Evolutionary conservation across 768 basidiomycete species (phyloP).

Genomic region (Russula sp.): DNA sequence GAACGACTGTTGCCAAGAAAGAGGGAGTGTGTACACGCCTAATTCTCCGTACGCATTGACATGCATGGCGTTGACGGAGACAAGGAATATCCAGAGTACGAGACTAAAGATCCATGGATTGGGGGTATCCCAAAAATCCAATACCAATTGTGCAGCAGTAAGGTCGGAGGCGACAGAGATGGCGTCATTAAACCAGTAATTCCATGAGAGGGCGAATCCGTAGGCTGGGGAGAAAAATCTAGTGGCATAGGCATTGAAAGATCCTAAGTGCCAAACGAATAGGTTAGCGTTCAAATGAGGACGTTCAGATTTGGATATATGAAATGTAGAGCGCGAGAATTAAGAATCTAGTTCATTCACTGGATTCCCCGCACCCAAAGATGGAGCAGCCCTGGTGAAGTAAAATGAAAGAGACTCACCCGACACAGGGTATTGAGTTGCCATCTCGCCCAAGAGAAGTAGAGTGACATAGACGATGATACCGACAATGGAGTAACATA

Average conservation of each 20-base stretch:
- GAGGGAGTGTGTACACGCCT: slow-evolving; percentile 39
- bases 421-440: slow-evolving; percentile 79
- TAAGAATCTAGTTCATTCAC: neutral
- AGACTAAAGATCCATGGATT: slow-evolving; percentile 70
- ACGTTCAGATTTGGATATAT: neutral
- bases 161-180: slow-evolving; percentile 83
- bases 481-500: slow-evolving; percentile 74
- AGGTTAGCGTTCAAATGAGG: slow-evolving; percentile 1
- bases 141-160: slow-evolving; percentile 77
- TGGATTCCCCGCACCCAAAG: neutral
- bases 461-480: slow-evolving; percentile 73
- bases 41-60: slow-evolving; percentile 81
- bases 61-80: slow-evolving; percentile 61
- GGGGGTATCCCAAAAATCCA: slow-evolving; percentile 65
- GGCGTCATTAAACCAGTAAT: slow-evolving; percentile 89
- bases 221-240: slow-evolving; percentile 87
- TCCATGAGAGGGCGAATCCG: slow-evolving; percentile 84
- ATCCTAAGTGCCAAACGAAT: slow-evolving; percentile 41
- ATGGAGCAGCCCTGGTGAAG: neutral
- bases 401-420: slow-evolving; percentile 31
- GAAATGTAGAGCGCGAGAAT: neutral
- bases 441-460: slow-evolving; percentile 81
- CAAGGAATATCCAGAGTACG: slow-evolving; percentile 68
- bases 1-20: neutral
- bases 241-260: slow-evolving; percentile 80